phyloP scores from a whole-genome alignment of 2,329 filamentous ascomycete species.

The Alternaria sp. region DNA sequence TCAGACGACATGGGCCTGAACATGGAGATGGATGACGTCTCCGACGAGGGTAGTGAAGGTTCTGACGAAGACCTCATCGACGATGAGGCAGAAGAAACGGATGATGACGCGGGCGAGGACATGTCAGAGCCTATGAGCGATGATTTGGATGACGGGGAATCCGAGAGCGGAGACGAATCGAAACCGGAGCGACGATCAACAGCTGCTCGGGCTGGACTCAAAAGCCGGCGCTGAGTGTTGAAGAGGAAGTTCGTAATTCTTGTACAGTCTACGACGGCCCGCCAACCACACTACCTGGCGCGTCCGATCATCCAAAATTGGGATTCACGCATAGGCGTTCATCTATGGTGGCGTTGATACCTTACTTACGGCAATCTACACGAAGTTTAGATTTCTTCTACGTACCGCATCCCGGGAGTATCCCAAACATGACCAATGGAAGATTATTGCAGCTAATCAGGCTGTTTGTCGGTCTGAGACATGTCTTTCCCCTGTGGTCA shows the following conservation, averaged over 20 bases:
- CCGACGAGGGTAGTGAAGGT: constrained; percentile 53
- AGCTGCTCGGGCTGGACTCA: constrained; percentile 37
- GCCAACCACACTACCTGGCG: constrained; percentile 4
- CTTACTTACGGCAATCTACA: not conserved
- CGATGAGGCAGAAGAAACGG: constrained; percentile 59
- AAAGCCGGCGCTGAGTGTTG: constrained; percentile 32
- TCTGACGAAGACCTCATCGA: constrained; percentile 56
- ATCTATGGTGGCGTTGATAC: constrained; percentile 1
- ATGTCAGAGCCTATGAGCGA: constrained; percentile 55
- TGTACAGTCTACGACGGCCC: constrained; percentile 11
- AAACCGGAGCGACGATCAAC: constrained; percentile 45
- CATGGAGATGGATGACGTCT: constrained; percentile 53
- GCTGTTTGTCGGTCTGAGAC: constrained; percentile 1
- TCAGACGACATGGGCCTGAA: constrained; percentile 65
- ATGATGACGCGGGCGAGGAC: constrained; percentile 55
- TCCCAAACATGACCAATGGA: constrained; percentile 14
- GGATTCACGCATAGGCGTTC: constrained; percentile 7
- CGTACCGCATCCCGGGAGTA: not conserved
- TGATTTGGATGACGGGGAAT: constrained; percentile 52
- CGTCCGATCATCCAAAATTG: constrained; percentile 9
- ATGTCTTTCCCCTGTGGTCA: not conserved
- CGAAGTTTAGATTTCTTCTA: constrained; percentile 2
- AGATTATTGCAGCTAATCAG: not conserved
- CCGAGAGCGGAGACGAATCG: constrained; percentile 53
- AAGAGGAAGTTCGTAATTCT: constrained; percentile 2